phyloP scores from a whole-genome alignment of 495 filamentous ascomycete genomes.

The Aspergillus egyptiacus region DNA sequence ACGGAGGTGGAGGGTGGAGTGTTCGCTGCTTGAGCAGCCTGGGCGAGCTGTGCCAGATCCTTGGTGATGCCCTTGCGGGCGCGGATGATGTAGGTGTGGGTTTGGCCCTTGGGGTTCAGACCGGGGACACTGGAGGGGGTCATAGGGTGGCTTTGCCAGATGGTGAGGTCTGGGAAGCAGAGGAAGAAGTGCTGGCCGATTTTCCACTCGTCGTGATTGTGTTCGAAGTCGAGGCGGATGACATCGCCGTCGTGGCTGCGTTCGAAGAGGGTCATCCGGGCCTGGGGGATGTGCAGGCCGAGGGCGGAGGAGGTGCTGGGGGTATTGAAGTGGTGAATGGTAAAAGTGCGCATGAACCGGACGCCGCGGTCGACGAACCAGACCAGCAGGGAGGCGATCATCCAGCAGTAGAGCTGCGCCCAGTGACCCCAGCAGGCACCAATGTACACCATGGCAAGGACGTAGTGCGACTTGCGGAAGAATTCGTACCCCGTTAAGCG shows the following conservation, averaged over 20 bases:
- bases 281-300: constrained; percentile 42
- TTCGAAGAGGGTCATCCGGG: constrained; percentile 40
- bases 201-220: constrained; percentile 51
- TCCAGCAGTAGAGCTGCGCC: constrained; percentile 53
- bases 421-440: constrained; percentile 66
- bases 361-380: constrained; percentile 50
- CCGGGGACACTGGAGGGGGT: constrained; percentile 50
- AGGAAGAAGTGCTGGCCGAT: constrained; percentile 64
- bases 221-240: constrained; percentile 50
- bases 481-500: constrained; percentile 60
- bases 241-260: constrained; percentile 48
- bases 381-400: constrained; percentile 54
- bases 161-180: constrained; percentile 50
- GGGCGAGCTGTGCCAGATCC: constrained; percentile 41
- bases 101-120: constrained; percentile 23
- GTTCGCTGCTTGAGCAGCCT: constrained; percentile 9
- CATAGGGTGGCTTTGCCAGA: constrained; percentile 66
- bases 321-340: constrained; percentile 44
- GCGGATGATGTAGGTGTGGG: constrained; percentile 58
- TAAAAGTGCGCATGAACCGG: constrained; percentile 42
- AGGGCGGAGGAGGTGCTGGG: constrained; percentile 29
- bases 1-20: constrained; percentile 36
- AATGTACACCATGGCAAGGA: constrained; percentile 59
- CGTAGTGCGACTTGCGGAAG: constrained; percentile 59
- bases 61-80: constrained; percentile 56